Conservation (phyloP, 2,329 filamentous ascomycete species). For the Fusarium chlamydosporum region DNA sequence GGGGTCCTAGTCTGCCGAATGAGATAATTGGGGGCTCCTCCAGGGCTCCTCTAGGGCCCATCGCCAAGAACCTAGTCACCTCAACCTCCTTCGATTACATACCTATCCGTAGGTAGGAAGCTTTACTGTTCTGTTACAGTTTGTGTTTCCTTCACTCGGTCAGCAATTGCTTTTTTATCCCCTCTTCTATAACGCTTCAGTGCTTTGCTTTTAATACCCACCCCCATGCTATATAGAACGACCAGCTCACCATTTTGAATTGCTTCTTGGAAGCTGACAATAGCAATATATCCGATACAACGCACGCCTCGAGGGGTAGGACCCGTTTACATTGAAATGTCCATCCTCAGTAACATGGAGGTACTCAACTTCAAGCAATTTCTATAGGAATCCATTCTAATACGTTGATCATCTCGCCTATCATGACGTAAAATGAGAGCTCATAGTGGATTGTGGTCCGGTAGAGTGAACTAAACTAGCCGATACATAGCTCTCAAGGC, state of each 20-base stretch:
- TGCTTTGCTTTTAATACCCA: background rate
- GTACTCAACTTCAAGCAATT: background rate
- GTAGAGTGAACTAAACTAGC: background rate
- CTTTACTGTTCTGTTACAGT: slow-evolving; percentile 12
- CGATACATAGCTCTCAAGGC: background rate
- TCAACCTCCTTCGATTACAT: background rate
- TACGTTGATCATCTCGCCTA: slow-evolving; percentile 5
- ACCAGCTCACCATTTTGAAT: background rate
- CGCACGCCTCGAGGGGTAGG: background rate
- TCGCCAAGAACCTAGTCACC: slow-evolving; percentile 31
- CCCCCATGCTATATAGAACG: background rate
- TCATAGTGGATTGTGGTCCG: background rate
- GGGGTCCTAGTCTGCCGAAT: slow-evolving; percentile 19
- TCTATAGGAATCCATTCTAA: background rate
- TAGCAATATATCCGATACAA: background rate
- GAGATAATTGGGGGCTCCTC: slow-evolving; percentile 35
- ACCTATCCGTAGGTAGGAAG: too few species aligned
- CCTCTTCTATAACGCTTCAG: background rate
- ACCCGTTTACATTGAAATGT: too few species aligned
- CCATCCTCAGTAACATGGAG: too few species aligned
- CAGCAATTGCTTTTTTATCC: background rate
- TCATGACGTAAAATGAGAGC: slow-evolving; percentile 25
- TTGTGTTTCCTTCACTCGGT: slow-evolving; percentile 1
- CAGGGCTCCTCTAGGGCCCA: slow-evolving; percentile 23
- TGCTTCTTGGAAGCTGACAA: background rate